Evolutionary conservation across 257 asterid genomes (phyloP), one percentile per base, ranked within the genome.

Genomic region (Mentha longifolia): DNA sequence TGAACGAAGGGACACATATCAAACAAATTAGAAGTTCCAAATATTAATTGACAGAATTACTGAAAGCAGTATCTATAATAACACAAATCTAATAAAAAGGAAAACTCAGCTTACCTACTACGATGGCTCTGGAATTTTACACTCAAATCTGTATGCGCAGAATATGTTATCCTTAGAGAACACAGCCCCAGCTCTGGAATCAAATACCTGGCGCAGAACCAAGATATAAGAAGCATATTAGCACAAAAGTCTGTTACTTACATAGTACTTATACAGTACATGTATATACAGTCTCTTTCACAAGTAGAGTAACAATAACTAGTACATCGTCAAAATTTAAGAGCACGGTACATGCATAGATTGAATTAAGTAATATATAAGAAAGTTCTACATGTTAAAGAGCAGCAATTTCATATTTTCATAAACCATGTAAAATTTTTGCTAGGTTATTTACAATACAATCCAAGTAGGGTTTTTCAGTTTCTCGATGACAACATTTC

Each of bases 61-160:
- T n/a, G 59, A 61, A 20, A 1, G 17, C 59, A 63, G 31, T 41
- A 61, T 76, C 73, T 16, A 43, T 9, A 16, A 61, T 55, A 61
- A 71, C 45, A 25, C 31, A 67, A 52, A 56, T 10, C 49, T 7
- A 5, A n/a, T 12, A 28, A 28, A 28, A 64, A 64, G 7, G 0
- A 25, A 9, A 30, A 64, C 56, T 62, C 55, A 56, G 46, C 61
- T 58, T 81, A 86, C 90, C 92, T 84, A 74, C 95, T 88, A 70
- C 97, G 97, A 75, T 93, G 96, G 74, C 95, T 87, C 86, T 91
- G 97, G 78, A 93, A 93, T 80, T 93, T 93, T 57, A 93, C 98
- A 22, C 90, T 93, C 83, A 93, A 85, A 76, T 93, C 98, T 47
- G 97, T 93, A 77, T 93, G 98, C 9, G 97, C 98, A 49, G 98